Evolutionary conservation across 768 basidiomycete genomes (phyloP), one percentile per base, ranked within the genome.

Genomic region (Dictyophora rubrovolvata): DNA sequence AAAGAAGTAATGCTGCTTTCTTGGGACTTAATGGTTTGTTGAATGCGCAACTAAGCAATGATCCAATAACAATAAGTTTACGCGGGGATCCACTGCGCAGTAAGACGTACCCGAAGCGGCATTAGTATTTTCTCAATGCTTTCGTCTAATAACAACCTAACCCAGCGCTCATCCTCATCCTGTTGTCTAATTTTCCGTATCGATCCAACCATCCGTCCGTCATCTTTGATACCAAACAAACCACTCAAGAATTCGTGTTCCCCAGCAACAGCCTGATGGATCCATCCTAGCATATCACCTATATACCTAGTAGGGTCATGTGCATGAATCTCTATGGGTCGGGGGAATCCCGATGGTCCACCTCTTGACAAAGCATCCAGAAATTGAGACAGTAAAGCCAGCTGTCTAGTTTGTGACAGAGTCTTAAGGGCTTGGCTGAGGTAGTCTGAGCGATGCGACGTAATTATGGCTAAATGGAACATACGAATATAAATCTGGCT

Each of bases 201-300:
- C 61, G 84, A 80, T 60, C 95, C 81, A 60, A 93, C 84, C 92
- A 93, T 86, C 67, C 86, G 72, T 1, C 74, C 75, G 56, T 84
- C 81, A 42, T 73, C 76, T 54, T 77, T 79, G 53, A 93, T 65
- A 6, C 81, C 87, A 62, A 98, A 97, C 22, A 98, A 70, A 35
- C 83, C 77, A 66, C 97, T 93, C 20, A 99, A 77, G 65, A 94
- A 93, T 72, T 98, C 96, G 48, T 86, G 86, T 67, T 99, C 96
- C 1, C 89, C 89, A 0, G 96, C 96, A 61, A 96, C 92, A 0
- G 87, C 82, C 62, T 98, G 95, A 71, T 99, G 95, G 0, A 97
- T 85, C 95, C 95, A 97, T 0, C 94, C 95, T 8, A 98, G 83
- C 90, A 98, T 98, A 71, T 98, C 95, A 14, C 96, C 96, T 14